These are phyloP conservation scores for Ophiostoma australiae DNA, from an alignment of 2,329 filamentous ascomycete species.

Conservation along the genomic window DNA sequence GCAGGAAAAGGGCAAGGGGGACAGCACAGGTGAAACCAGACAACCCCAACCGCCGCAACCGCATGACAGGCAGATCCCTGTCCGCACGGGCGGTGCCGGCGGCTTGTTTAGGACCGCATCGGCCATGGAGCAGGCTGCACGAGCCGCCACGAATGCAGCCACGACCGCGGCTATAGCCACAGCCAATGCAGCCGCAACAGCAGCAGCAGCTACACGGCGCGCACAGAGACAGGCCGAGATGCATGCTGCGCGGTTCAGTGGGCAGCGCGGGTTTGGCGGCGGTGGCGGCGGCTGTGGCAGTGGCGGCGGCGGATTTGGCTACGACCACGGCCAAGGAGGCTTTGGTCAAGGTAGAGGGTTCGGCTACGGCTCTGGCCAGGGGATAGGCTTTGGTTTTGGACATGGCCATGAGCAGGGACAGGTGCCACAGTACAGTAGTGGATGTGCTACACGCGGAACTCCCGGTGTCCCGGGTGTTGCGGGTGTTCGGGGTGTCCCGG, in stretches of 20 bases:
- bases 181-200: neutral
- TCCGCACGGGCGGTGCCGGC: conserved; percentile 5
- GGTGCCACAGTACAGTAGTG: neutral
- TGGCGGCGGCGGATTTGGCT: neutral
- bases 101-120: neutral
- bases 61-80: neutral
- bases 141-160: neutral
- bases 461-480: conserved; percentile 6
- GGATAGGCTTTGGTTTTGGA: neutral
- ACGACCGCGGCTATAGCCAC: neutral
- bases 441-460: neutral
- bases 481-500: too few species aligned
- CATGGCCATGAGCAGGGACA: neutral
- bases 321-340: neutral
- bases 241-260: neutral
- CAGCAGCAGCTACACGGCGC: neutral
- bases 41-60: too few species aligned
- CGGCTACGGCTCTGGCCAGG: neutral
- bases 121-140: neutral
- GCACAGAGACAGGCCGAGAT: conserved; percentile 1
- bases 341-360: neutral
- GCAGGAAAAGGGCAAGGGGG: neutral
- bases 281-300: neutral
- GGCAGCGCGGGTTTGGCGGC: neutral
- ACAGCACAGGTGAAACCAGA: neutral